A percentile compares a stretch with the other conserved stretches of the same genome.
Conservation (phyloP, 768 basidiomycete genomes). For the Amanita molliuscula region DNA sequence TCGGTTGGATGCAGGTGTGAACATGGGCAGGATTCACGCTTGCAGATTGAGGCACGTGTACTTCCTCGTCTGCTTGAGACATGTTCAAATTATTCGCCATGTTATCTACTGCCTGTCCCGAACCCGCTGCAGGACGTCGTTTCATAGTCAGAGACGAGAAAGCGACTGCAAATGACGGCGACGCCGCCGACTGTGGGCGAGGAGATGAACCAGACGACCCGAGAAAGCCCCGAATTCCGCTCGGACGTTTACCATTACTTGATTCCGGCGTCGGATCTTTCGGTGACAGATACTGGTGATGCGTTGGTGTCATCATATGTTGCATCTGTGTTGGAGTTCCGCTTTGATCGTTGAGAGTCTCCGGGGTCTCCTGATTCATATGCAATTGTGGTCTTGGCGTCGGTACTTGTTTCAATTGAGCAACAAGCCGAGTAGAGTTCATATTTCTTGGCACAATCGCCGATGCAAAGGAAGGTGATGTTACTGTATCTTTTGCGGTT, state of each 20-base stretch:
- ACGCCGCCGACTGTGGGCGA: background rate
- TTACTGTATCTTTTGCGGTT: conserved; percentile 19
- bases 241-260: background rate
- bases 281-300: background rate
- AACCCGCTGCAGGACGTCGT: background rate
- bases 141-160: conserved; percentile 3
- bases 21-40: background rate
- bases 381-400: background rate
- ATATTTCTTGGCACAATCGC: background rate
- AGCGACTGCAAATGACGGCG: background rate
- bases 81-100: background rate
- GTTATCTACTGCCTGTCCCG: background rate
- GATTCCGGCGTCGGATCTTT: background rate
- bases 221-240: background rate
- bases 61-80: background rate
- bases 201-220: background rate
- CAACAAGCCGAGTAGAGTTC: background rate
- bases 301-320: conserved; percentile 3
- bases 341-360: background rate
- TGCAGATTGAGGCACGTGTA: background rate
- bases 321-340: conserved; percentile 6
- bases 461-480: conserved; percentile 19
- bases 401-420: conserved; percentile 1
- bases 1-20: background rate
- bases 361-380: conserved; percentile 2